These are phyloP conservation scores for Phytophthora megakarya DNA, from an alignment of 352 stramenopile genomes.

Conservation along the genomic window DNA sequence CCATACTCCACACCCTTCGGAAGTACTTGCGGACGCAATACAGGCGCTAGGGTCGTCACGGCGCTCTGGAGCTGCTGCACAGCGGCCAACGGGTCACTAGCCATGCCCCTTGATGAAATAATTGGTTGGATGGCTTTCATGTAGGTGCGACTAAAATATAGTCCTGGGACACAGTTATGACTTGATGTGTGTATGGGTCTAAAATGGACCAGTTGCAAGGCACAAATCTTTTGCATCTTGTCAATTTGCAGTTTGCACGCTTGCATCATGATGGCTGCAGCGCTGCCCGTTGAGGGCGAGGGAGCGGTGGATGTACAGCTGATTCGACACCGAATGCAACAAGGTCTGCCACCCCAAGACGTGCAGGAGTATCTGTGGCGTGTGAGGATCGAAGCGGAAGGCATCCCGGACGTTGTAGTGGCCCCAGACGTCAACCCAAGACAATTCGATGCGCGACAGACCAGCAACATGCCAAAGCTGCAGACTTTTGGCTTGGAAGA, in stretches of 20 bases:
- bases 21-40: slow-evolving; percentile 67
- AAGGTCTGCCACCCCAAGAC: slow-evolving; percentile 63
- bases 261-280: slow-evolving; percentile 78
- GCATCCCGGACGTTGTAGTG: slow-evolving; percentile 80
- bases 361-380: slow-evolving; percentile 89
- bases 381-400: slow-evolving; percentile 77
- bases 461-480: slow-evolving; percentile 75
- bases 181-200: slow-evolving; percentile 3
- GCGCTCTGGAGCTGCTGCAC: slow-evolving; percentile 69
- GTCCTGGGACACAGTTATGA: slow-evolving; percentile 5
- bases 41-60: slow-evolving; percentile 57
- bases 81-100: slow-evolving; percentile 57
- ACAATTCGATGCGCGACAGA: slow-evolving; percentile 69
- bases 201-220: slow-evolving; percentile 1
- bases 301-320: slow-evolving; percentile 57
- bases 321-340: slow-evolving; percentile 67
- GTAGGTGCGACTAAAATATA: slow-evolving; percentile 18
- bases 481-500: slow-evolving; percentile 43
- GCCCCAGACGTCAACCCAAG: slow-evolving; percentile 68
- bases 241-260: too few relatives aligned
- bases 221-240: slow-evolving; percentile 20
- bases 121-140: slow-evolving; percentile 31
- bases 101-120: slow-evolving; percentile 30
- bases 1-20: slow-evolving; percentile 64
- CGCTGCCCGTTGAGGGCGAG: slow-evolving; percentile 66